phyloP scores from a whole-genome alignment of 2,329 filamentous ascomycete species.

The Trichoderma sp. region DNA sequence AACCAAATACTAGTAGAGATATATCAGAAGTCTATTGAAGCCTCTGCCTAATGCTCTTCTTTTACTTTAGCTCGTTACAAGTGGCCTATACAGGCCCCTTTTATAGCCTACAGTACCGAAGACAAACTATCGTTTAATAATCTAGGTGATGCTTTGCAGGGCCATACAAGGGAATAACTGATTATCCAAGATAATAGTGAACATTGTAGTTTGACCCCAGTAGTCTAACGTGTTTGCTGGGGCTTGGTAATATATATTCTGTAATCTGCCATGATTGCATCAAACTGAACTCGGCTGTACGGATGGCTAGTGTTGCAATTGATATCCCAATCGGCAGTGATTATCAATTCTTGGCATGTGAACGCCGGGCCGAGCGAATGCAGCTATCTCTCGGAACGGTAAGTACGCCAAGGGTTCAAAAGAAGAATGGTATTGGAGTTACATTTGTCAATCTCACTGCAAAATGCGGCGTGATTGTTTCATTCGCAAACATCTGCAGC shows the following conservation, averaged over 20 bases:
- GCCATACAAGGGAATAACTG: not conserved
- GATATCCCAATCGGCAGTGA: not conserved
- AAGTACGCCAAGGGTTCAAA: not conserved
- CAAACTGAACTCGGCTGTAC: not conserved
- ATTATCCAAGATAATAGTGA: not conserved
- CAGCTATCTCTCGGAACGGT: not conserved
- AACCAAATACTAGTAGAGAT: not conserved
- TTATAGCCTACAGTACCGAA: not conserved
- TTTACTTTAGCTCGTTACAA: not conserved
- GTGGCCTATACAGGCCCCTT: not conserved
- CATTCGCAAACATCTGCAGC: not conserved
- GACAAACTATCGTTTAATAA: not conserved
- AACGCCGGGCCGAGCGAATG: not conserved
- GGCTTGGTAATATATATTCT: not conserved
- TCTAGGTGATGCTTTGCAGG: not conserved
- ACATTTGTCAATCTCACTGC: not conserved
- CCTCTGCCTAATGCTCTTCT: not conserved
- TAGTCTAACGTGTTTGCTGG: not conserved
- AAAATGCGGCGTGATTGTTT: not conserved
- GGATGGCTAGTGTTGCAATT: not conserved
- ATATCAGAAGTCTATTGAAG: not conserved
- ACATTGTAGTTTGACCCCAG: not conserved
- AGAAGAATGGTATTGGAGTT: not conserved
- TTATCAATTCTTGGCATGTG: not conserved
- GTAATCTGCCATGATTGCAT: not conserved